Evolutionary conservation across 192 early-diverging fungal genomes (phyloP).

Genomic region (Umbelopsis sp.): DNA sequence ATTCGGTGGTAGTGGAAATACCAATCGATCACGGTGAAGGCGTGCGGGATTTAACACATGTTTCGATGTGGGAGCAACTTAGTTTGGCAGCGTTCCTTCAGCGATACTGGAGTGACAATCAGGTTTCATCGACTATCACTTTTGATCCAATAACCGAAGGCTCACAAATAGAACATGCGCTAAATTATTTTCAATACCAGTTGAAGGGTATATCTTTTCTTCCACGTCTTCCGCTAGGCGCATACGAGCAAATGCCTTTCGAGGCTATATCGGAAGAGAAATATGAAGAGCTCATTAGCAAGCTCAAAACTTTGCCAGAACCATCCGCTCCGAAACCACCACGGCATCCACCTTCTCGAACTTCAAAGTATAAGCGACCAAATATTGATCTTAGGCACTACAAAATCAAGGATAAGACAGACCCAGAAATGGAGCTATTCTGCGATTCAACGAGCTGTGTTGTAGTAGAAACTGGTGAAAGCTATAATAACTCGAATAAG

Average conservation of each 20-base stretch:
- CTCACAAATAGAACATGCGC: conserved; percentile 28
- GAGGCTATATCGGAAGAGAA: conserved; percentile 42
- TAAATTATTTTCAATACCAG: conserved; percentile 53
- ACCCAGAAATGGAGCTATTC: conserved; percentile 20
- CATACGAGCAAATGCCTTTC: conserved; percentile 51
- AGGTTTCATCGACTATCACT: conserved; percentile 50
- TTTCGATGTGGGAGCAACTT: conserved; percentile 55
- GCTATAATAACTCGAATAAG: not conserved
- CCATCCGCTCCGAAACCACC: not conserved
- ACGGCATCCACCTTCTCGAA: not conserved
- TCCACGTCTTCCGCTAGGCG: conserved; percentile 37
- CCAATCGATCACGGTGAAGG: conserved; percentile 50
- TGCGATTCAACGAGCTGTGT: conserved; percentile 23
- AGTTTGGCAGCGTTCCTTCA: conserved; percentile 48
- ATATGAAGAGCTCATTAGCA: conserved; percentile 35
- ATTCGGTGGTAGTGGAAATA: conserved; percentile 44
- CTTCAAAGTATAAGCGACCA: not conserved
- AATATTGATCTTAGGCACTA: conserved; percentile 5
- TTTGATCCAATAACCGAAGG: conserved; percentile 44
- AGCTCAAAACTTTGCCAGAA: conserved; percentile 11
- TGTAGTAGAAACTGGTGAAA: conserved; percentile 8
- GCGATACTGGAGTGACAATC: conserved; percentile 50
- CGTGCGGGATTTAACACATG: conserved; percentile 35
- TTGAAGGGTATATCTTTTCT: conserved; percentile 51
- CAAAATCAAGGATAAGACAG: conserved; percentile 16